phyloP scores from a whole-genome alignment of 2,329 filamentous ascomycete species.

The Alternaria consortialis region DNA sequence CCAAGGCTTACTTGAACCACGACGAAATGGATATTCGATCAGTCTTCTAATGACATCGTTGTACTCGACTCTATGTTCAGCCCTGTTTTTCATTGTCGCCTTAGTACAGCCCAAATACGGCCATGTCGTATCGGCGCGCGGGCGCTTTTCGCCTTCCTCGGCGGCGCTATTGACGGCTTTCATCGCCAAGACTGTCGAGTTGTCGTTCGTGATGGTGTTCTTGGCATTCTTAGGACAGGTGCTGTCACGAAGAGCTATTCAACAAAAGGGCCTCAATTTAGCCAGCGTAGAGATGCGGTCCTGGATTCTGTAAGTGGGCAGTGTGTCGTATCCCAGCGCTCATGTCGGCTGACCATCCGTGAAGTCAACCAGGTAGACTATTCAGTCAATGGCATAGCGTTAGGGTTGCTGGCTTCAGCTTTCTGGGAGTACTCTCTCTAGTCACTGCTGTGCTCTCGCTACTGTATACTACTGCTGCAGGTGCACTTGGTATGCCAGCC shows the following conservation, averaged over 20 bases:
- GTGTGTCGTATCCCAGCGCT: neutral
- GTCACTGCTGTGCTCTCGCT: conserved; percentile 10
- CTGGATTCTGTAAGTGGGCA: conserved; percentile 14
- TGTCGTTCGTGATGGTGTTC: conserved; percentile 77
- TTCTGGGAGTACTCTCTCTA: conserved; percentile 69
- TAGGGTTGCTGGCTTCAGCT: conserved; percentile 65
- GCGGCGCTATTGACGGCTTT: conserved; percentile 71
- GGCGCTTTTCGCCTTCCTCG: conserved; percentile 64
- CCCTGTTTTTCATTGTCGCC: conserved; percentile 68
- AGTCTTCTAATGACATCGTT: conserved; percentile 55
- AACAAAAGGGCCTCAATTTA: conserved; percentile 12
- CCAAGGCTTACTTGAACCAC: conserved; percentile 11
- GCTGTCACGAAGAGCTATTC: conserved; percentile 48
- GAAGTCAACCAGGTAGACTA: conserved; percentile 68
- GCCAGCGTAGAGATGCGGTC: conserved; percentile 14
- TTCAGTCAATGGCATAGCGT: conserved; percentile 72
- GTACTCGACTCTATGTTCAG: conserved; percentile 68
- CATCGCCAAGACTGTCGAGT: conserved; percentile 76
- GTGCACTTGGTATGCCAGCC: conserved; percentile 11
- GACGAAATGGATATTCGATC: conserved; percentile 8
- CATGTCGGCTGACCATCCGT: neutral
- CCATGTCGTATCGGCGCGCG: conserved; percentile 58
- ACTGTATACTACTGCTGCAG: conserved; percentile 15
- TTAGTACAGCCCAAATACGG: conserved; percentile 69
- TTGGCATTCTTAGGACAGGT: conserved; percentile 76